Conservation (phyloP, 208 protist genomes). For the Entamoeba moshkovskii region DNA sequence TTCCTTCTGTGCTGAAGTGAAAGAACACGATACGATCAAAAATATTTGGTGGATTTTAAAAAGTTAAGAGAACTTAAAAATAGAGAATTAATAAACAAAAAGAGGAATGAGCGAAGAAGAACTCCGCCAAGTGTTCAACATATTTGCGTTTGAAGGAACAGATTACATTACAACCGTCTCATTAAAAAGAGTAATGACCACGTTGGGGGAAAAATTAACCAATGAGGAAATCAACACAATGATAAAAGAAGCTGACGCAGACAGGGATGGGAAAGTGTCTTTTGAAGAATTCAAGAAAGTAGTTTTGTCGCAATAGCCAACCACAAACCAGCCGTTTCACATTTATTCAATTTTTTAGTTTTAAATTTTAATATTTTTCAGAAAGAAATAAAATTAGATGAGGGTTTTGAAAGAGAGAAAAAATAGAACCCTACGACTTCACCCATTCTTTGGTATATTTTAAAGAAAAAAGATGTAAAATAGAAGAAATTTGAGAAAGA, state of each 20-base stretch:
- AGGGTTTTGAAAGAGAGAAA: no score
- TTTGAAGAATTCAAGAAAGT: slow-evolving; percentile 64
- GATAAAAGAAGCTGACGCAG: slow-evolving; percentile 57
- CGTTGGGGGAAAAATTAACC: slow-evolving; percentile 66
- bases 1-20: no score
- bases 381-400: no score
- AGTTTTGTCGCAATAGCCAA: slow-evolving; percentile 30
- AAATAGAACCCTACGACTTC: no score
- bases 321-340: neutral
- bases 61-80: neutral
- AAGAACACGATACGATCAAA: no score
- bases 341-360: no score
- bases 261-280: slow-evolving; percentile 61
- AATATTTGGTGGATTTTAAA: no score
- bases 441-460: no score
- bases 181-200: slow-evolving; percentile 67
- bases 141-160: slow-evolving; percentile 76
- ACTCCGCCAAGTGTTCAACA: slow-evolving; percentile 63
- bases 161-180: slow-evolving; percentile 69
- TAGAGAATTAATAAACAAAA: slow-evolving; percentile 29
- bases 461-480: no score
- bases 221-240: slow-evolving; percentile 66
- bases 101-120: slow-evolving; percentile 68
- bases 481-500: no score
- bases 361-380: no score